Evolutionary conservation across 2,329 filamentous ascomycete species (phyloP).

Genomic region (Neoscytalidium dimidiatum): DNA sequence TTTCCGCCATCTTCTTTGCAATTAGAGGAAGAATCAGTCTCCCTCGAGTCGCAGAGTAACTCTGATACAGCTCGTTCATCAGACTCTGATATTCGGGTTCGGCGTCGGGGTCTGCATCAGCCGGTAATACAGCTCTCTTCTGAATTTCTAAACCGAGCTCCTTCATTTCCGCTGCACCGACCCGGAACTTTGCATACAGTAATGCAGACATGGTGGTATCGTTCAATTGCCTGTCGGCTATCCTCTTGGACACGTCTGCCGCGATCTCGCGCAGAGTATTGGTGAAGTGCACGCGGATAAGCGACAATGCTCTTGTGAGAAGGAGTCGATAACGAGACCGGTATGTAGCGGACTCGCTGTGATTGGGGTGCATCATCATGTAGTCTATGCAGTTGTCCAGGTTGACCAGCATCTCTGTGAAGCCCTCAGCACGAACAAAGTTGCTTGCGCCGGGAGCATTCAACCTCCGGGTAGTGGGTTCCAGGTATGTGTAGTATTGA

Average conservation of each 20-base stretch:
- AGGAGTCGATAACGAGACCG: conserved; percentile 83
- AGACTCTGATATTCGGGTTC: conserved; percentile 67
- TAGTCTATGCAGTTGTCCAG: conserved; percentile 90
- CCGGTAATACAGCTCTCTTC: conserved; percentile 62
- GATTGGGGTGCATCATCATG: conserved; percentile 81
- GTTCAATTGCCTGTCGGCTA: conserved; percentile 67
- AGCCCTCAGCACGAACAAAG: conserved; percentile 79
- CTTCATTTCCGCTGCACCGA: conserved; percentile 66
- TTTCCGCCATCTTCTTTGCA: conserved; percentile 60
- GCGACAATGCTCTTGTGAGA: conserved; percentile 67
- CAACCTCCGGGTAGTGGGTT: conserved; percentile 83
- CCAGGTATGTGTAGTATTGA: conserved; percentile 93
- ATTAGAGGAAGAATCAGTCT: conserved; percentile 63
- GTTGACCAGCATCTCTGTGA: conserved; percentile 83
- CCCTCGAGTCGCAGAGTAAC: conserved; percentile 61
- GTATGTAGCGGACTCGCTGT: conserved; percentile 86
- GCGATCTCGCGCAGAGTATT: conserved; percentile 63
- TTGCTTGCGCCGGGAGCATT: conserved; percentile 90
- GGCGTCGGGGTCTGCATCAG: conserved; percentile 59
- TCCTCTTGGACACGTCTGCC: conserved; percentile 63
- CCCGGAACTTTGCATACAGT: conserved; percentile 70
- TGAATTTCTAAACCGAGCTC: conserved; percentile 68
- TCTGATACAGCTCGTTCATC: conserved; percentile 66
- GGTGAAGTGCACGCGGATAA: conserved; percentile 68
- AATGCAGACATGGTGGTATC: conserved; percentile 72